Evolutionary conservation across 768 basidiomycete species (phyloP).

Genomic region (Serendipita sp.): DNA sequence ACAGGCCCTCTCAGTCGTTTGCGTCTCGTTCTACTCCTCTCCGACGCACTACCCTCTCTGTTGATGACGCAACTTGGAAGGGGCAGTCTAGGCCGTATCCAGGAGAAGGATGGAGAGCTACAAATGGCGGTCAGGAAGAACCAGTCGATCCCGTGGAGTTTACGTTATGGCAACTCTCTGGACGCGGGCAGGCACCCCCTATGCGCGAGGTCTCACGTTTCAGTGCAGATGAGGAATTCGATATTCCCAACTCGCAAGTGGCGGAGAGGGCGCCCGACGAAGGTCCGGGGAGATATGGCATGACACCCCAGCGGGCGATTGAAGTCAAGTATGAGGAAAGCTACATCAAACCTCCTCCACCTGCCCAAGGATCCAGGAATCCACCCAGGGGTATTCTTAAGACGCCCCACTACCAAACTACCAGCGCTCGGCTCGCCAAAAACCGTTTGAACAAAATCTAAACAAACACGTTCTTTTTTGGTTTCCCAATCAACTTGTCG

Average conservation of each 20-base stretch:
- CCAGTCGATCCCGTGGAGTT: background rate
- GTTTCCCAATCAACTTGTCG: too few relatives aligned
- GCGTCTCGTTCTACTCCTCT: background rate
- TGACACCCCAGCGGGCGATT: background rate
- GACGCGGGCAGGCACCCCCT: background rate
- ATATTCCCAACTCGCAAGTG: background rate
- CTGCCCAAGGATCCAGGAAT: background rate
- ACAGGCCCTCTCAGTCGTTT: background rate
- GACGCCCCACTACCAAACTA: slow-evolving; percentile 1
- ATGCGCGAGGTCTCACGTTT: background rate
- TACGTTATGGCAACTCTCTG: background rate
- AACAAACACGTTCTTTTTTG: too few relatives aligned
- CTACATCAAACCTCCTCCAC: background rate
- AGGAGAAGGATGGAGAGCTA: too few relatives aligned
- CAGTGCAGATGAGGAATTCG: background rate
- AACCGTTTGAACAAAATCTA: background rate
- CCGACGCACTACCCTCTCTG: background rate
- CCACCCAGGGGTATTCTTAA: background rate
- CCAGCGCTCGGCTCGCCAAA: background rate
- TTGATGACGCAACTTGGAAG: background rate
- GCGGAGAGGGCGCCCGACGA: background rate
- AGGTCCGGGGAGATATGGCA: background rate
- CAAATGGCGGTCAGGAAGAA: too few relatives aligned
- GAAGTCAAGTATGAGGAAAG: background rate
- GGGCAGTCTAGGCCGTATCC: background rate